Conservation (phyloP, 2,329 filamentous ascomycete genomes). For the Parastagonospora avenae region DNA sequence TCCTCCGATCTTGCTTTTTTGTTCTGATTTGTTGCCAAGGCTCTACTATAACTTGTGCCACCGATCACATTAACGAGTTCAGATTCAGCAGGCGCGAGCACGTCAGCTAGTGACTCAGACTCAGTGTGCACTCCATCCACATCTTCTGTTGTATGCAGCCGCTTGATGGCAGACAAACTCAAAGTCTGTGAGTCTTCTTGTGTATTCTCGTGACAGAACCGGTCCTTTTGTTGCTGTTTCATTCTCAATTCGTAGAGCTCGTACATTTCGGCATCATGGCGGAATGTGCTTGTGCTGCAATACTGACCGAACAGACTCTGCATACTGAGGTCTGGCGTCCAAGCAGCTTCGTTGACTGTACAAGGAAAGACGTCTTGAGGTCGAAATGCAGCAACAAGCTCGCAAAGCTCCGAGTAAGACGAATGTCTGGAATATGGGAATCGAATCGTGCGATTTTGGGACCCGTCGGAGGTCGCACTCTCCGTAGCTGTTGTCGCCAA, state of each 20-base stretch:
- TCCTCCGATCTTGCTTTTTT: no score
- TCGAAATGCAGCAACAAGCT: constrained; percentile 69
- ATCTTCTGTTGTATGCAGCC: background rate
- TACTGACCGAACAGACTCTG: constrained; percentile 70
- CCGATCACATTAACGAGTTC: background rate
- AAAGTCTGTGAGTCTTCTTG: constrained; percentile 18
- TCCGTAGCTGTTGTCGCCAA: constrained; percentile 24
- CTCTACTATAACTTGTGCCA: background rate
- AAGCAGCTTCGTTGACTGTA: constrained; percentile 66
- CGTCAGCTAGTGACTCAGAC: background rate
- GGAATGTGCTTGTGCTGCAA: constrained; percentile 66
- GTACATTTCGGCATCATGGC: constrained; percentile 68
- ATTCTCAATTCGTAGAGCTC: constrained; percentile 28
- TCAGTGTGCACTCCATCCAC: no score
- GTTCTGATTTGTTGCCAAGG: no score
- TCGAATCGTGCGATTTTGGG: constrained; percentile 39
- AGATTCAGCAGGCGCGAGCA: background rate
- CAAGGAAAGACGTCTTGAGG: constrained; percentile 84
- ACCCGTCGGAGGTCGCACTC: background rate
- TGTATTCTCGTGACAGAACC: constrained; percentile 14
- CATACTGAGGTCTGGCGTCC: constrained; percentile 70
- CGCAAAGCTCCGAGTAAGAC: constrained; percentile 78
- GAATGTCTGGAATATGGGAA: constrained; percentile 93
- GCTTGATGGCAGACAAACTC: constrained; percentile 4
- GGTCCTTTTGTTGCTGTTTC: constrained; percentile 10